Evolutionary conservation across 2,329 filamentous ascomycete genomes (phyloP), one percentile per base, ranked within the genome.

Genomic region (Aspergillus sp.): DNA sequence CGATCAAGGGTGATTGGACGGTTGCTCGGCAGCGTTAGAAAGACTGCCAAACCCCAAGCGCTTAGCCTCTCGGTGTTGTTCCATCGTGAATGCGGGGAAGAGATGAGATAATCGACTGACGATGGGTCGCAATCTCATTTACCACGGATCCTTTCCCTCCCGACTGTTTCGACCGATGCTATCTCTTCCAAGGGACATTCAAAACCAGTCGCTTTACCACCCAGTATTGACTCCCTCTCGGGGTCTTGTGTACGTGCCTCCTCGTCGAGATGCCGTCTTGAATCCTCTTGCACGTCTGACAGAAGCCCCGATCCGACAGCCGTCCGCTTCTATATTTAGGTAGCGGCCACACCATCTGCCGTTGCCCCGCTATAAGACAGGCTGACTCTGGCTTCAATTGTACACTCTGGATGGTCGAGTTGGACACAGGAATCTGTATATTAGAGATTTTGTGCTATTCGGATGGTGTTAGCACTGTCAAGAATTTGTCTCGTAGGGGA

Each of bases 81-180:
- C 34, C 31, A 49, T 50, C 7, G 25, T 29, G 9, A 29, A 29
- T 58, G 54, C 52, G 49, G 50, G 47, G 56, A 53, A 54, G n/a
- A 17, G 31, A 23, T 32, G 20, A 45, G 20, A 25, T 45, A 45
- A 47, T 34, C 45, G 9, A 17, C 14, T 13, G n/a, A 14, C 14
- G 17, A 34, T 43, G 47, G 41, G 32, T 34, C 42, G 17, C 47
- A 51, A 54, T 55, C 36, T 48, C 10, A 41, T 40, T 34, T 50
- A 55, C 53, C 45, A 47, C 47, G 43, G 41, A 32, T 44, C 41
- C 31, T 21, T 17, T 32, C 38, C 43, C 41, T 48, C 38, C 50
- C 40, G 47, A 47, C 6, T 42, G 34, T 54, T 46, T 45, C 41
- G 23, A 38, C 42, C 51, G 32, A 41, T 25, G 43, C 21, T 51